Evolutionary conservation across 2,329 filamentous ascomycete species (phyloP).

Genomic region (Neophaeococcomyces mojaviensis): DNA sequence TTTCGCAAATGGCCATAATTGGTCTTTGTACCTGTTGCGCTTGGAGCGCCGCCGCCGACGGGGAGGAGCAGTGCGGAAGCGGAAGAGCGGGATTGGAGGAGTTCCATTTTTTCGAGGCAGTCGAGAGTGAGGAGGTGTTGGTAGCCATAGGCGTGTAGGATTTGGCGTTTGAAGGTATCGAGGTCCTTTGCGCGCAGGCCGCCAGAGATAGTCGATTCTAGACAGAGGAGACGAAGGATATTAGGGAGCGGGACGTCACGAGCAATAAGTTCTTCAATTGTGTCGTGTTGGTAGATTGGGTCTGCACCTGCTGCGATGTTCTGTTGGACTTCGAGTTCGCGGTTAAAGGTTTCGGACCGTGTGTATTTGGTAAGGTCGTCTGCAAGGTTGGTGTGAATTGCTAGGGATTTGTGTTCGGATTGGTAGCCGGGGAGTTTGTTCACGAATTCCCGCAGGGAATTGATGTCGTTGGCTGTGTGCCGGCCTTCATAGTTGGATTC

Average conservation of each 20-base stretch:
- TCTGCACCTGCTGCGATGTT: conserved; percentile 88
- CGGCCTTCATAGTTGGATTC: conserved; percentile 83
- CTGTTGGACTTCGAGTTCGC: conserved; percentile 86
- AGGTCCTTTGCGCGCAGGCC: conserved; percentile 83
- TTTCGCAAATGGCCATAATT: conserved; percentile 88
- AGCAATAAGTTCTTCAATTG: conserved; percentile 89
- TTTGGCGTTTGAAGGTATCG: conserved; percentile 78
- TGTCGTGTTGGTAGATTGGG: conserved; percentile 78
- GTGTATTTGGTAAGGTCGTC: conserved; percentile 96
- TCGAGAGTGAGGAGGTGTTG: conserved; percentile 88
- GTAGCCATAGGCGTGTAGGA: conserved; percentile 89
- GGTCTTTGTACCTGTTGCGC: conserved; percentile 57
- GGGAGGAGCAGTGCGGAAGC: conserved; percentile 75
- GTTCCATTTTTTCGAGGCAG: conserved; percentile 78
- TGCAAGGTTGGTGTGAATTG: conserved; percentile 81
- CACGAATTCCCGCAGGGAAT: conserved; percentile 92
- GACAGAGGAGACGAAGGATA: conserved; percentile 75
- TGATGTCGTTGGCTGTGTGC: conserved; percentile 76
- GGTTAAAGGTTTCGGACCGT: conserved; percentile 78
- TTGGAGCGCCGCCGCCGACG: conserved; percentile 50
- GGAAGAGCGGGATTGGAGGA: conserved; percentile 71
- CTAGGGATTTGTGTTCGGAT: conserved; percentile 85
- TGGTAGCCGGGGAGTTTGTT: conserved; percentile 85
- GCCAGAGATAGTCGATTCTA: conserved; percentile 84
- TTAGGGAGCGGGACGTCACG: conserved; percentile 74